A percentile compares a stretch with the other conserved stretches of the same genome.
Evolutionary conservation across 148 eudicot genomes (phyloP).

Genomic region (Rhododendron williamsianum): DNA sequence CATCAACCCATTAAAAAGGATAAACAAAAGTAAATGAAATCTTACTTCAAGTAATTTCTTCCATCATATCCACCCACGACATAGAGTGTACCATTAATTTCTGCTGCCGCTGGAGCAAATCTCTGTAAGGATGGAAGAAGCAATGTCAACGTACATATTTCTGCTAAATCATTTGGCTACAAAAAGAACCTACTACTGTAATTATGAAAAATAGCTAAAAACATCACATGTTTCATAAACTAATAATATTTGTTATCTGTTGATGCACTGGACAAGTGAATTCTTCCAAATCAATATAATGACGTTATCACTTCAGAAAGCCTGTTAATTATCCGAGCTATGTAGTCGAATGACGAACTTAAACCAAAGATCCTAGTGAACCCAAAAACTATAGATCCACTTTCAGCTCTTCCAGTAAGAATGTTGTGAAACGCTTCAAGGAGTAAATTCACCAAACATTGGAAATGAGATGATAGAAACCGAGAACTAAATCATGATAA

Average conservation of each 20-base stretch:
- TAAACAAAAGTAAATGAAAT: background rate
- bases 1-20: background rate
- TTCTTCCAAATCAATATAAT: too few relatives aligned
- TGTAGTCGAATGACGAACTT: background rate
- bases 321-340: background rate
- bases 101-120: conserved; percentile 56
- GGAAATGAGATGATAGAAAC: background rate
- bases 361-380: background rate
- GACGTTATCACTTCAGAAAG: background rate
- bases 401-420: background rate
- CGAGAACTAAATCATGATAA: background rate
- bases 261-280: background rate
- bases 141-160: background rate
- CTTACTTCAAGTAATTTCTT: conserved; percentile 47
- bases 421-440: background rate
- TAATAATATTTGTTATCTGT: too few relatives aligned
- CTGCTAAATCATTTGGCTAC: background rate
- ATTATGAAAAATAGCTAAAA: background rate
- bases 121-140: conserved; percentile 38
- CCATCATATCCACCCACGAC: conserved; percentile 83
- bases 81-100: conserved; percentile 48
- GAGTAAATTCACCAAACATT: background rate
- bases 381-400: background rate
- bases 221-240: background rate
- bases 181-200: background rate